These are phyloP conservation scores for Metschnikowia corniflorae DNA, from an alignment of 805 yeast species.

Conservation along the genomic window DNA sequence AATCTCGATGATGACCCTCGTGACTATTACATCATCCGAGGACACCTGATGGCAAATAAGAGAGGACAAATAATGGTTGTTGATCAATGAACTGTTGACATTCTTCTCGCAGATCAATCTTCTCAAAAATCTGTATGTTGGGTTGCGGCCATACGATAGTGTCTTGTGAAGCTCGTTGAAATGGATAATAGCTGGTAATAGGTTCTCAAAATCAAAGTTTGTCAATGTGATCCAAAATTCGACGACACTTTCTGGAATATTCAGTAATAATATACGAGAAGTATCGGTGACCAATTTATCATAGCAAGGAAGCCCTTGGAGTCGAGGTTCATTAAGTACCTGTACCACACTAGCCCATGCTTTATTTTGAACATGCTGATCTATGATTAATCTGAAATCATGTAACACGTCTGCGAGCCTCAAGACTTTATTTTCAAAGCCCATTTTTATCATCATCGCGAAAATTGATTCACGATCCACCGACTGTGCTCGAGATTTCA, in stretches of 20 bases:
- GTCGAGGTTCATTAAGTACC: constrained; percentile 48
- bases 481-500: constrained; percentile 42
- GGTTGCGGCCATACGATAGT: constrained; percentile 48
- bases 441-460: constrained; percentile 66
- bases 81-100: constrained; percentile 46
- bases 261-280: constrained; percentile 64
- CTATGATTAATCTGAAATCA: constrained; percentile 67
- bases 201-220: constrained; percentile 53
- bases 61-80: constrained; percentile 67
- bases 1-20: constrained; percentile 31
- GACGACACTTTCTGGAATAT: constrained; percentile 65
- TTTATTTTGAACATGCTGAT: constrained; percentile 63
- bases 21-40: constrained; percentile 39
- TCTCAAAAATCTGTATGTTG: constrained; percentile 61
- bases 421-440: constrained; percentile 60
- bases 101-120: constrained; percentile 43
- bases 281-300: constrained; percentile 53
- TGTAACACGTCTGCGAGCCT: constrained; percentile 62
- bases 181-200: constrained; percentile 73
- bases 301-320: constrained; percentile 30
- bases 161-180: constrained; percentile 50
- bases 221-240: constrained; percentile 70
- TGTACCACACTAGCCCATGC: constrained; percentile 73
- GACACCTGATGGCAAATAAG: constrained; percentile 44
- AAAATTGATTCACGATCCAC: constrained; percentile 69